Percentiles rank a stretch among this genome's conserved stretches.
Evolutionary conservation across 179 eudicot species (phyloP).

Genomic region (Vitellaria paradoxa): DNA sequence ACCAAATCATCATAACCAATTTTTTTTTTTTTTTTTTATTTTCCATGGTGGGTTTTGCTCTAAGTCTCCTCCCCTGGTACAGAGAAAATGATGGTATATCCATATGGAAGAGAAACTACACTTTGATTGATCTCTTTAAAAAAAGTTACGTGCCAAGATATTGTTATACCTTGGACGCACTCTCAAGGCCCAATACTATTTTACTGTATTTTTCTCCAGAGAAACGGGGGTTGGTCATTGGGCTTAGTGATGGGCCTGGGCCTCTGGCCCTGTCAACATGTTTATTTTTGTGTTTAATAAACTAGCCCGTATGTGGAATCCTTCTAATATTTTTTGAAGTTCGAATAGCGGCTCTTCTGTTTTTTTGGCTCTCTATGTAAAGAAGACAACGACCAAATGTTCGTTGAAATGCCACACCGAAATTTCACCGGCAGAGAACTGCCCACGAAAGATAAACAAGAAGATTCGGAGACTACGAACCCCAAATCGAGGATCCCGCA

Average conservation of each 20-base stretch:
- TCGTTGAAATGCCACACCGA: constrained; percentile 50
- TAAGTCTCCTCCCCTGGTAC: no score
- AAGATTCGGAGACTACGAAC: constrained; percentile 34
- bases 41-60: not conserved
- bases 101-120: no score
- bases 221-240: no score
- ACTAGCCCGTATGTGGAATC: not conserved
- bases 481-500: constrained; percentile 6
- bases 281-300: not conserved
- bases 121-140: no score
- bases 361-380: no score
- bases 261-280: not conserved
- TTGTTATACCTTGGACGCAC: no score
- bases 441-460: constrained; percentile 30
- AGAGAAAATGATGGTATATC: no score
- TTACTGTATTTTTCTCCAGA: no score
- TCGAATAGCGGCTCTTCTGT: not conserved
- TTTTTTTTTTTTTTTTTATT: not conserved
- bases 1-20: not conserved
- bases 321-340: not conserved
- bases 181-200: no score
- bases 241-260: not conserved
- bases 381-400: constrained; percentile 21
- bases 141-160: no score
- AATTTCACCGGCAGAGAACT: constrained; percentile 10